Base-by-base conservation (phyloP, 169 alveolate species). In the Besnoitia besnoiti region DNA sequence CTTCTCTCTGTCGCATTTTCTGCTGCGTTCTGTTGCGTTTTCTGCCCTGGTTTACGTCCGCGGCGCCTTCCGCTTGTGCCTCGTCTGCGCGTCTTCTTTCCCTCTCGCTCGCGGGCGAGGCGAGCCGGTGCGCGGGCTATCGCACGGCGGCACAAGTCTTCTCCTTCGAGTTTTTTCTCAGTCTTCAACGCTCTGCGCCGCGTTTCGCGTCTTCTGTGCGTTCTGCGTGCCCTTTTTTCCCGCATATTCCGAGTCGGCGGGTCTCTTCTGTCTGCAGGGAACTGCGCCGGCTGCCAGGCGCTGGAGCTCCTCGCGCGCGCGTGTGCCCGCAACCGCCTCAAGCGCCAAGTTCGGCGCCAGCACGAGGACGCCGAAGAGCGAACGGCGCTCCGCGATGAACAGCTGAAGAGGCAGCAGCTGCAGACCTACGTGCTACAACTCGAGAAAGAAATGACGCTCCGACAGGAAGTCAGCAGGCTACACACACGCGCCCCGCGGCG, bases 341-440 rank as follows among this genome's bases (percentile, higher is more conserved):
- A 77, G 33, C n/a, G 87, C 37, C 80, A 67, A 0, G 46, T 67
- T 24, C 33, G 4, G 4, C 24, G 67, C 30, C 67, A 19, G n/a
- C 82, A 73, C 8, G 8, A 30, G 24, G 16, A 7, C 27, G n/a
- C 2, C 10, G 46, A 39, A 10, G 59, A 42, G 10, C 59, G 10
- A 24, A 16, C 10, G 42, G 55, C 33, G 61, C 55, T 39, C 50
- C 12, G 19, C 35, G 87, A 40, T 0, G 87, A 77, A 39, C 10
- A 42, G 59, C 49, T 27, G 59, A 77, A 77, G 33, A 5, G 42
- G 8, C 46, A 39, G 87, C 61, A 77, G 55, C 59, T 77, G 55
- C 87, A 77, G 59, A 37, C 14, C 1, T 77, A 77, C 59, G 87
- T 77, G 37, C 59, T 77, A 8, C 87, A 77, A 42, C 87, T 77